Base-by-base conservation (phyloP, 1,284 basidiomycete genomes). In the Rhodotorula sp. region DNA sequence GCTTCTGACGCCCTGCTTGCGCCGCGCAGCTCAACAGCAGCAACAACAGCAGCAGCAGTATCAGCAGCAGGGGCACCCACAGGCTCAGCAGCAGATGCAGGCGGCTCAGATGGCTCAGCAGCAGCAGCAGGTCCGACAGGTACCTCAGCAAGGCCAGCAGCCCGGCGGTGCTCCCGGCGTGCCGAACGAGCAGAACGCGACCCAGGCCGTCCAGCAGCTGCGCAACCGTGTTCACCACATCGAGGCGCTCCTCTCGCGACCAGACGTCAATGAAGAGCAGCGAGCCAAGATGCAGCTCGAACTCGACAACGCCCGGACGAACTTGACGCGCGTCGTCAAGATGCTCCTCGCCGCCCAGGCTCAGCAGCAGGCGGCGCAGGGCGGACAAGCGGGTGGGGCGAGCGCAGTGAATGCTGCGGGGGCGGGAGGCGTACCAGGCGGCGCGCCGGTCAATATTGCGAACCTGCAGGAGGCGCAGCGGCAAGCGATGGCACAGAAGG, bases 301-400 rank as follows among this genome's bases (percentile, higher is more conserved):
- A 46, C 62, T 75, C 40, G 71, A 72, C 18, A 52, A 55, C 26
- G 71, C 73, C 15, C 53, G 66, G 24, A 37, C 59, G 13, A 65
- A 73, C 56, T 59, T 75, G 37, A 44, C 61, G 15, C 59, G 64
- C 30, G 73, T 75, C 54, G 48, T 75, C 62, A 72, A 72, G 54
- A 67, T 68, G 53, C 54, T 70, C 18, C 30, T 75, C n/a, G 68
- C 70, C 0, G 70, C 70, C 20, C 69, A 69, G 53, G 62, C 66
- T 40, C 60, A 58, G 48, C 59, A 67, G 31, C 60, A 62, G 44
- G 51, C 47, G 52, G 59, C 46, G 54, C 53, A 51, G 31, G n/a
- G 24, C 26, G 57, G 37, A 24, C 37, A 44, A 34, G 44, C 37
- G 52, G 60, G 20, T n/a, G 48, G 34, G 20, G 40, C 56, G 11